Base-by-base conservation (phyloP, 2,329 filamentous ascomycete genomes). In the Trichoderma sp. region DNA sequence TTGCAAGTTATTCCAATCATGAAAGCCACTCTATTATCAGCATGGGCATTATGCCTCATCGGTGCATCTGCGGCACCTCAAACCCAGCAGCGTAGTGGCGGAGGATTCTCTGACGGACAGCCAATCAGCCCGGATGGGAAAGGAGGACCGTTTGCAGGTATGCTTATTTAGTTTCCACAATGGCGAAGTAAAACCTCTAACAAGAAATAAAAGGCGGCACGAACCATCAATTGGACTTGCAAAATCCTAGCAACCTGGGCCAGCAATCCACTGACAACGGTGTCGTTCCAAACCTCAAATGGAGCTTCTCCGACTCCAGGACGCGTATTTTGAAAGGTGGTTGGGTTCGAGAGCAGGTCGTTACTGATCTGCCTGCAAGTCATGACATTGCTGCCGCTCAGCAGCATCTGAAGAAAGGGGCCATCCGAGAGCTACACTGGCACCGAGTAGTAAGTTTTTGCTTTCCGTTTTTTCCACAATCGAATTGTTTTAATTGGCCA, bases 291-390 rank as follows among this genome's bases (percentile, higher is more conserved):
- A 91, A 91, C 73, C 79, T 90, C 71, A 91, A 90, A 75, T 87
- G 89, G 89, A 86, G 86, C 64, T 91, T 91, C 77, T 90, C 87
- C 0, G 86, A 90, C 75, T 90, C 87, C 27, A 88, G 87, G 78
- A 89, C 87, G 1, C 83, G 82, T 27, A 81, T 90, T 39, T 81
- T 88, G 61, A 84, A 84, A 29, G 89, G 89, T 1, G 89, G 89
- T 2, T 91, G 88, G 88, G 84, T 87, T 1, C 82, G 89, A 27
- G 85, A 90, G 76, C 88, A 90, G 73, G 86, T 90, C 64, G 83
- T 90, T 57, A 85, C 86, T n/a, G 89, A 91, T 74, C 76, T 91
- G 7, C 89, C 89, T 0, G 79, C 83, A 15, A 90, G 88, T 73
- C 84, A 87, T 69, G 89, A 91, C 70, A 89, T 92, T 71, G 81